Base-by-base conservation (phyloP, 768 basidiomycete species). In the Pleurotus eryngii region DNA sequence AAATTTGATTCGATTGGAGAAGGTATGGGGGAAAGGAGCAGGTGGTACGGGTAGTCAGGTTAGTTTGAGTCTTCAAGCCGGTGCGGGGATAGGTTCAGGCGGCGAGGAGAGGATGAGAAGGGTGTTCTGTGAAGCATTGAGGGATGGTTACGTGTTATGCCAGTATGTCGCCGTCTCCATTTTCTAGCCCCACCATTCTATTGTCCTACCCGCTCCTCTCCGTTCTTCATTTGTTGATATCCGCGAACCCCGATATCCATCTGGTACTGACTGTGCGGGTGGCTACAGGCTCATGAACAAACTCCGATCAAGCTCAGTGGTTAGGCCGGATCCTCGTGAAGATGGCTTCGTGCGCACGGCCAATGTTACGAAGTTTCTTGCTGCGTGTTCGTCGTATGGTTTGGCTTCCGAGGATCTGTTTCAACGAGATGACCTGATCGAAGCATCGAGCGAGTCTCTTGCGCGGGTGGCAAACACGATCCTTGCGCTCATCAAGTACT, bases 131-230 rank as follows among this genome's bases (percentile, higher is more conserved):
- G 90, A 94, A 55, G 85, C 89, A 0, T 67, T 95, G 56, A 74
- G 84, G 63, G 94, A 96, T 73, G 94, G 94, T 1, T 89, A 86
- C 69, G 82, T 95, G 18, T 79, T 96, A 20, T 95, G 94, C 84
- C 87, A 91, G 94, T 95, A 66, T 74, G 93, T 85, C 61, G 56
- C 46, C 51, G 40, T 49, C 57, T 17, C 48, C 20, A 38, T 55
- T 62, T 50, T 61, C 42, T 67, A 56, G 58, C 45, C 64, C 46
- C 64, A 59, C 63, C 55, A 64, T 53, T 61, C 17, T 15, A 39
- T 24, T 53, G 50, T 57, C 40, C 26, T 53, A n/a, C 38, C 47
- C 46, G 20, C 30, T 49, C 26, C 17, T 54, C 49, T 43, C 27
- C 55, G 42, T 57, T 35, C 27, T 11, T n/a, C 37, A 12, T 11